These are phyloP conservation scores for Solanum pinnatisectum DNA, from an alignment of 257 asterid species.

Conservation along the genomic window DNA sequence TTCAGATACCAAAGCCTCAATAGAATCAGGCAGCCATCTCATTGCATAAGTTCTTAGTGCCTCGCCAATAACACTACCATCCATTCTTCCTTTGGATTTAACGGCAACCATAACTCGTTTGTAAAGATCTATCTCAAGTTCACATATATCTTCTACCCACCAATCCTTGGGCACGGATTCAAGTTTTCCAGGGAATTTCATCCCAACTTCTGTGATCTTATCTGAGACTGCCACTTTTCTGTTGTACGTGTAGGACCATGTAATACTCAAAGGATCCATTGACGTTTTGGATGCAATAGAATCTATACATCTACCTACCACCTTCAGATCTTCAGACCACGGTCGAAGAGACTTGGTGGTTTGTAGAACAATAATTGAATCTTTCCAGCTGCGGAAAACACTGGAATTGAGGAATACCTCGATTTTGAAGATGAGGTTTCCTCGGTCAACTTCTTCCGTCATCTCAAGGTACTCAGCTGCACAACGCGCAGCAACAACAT, in stretches of 20 bases:
- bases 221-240: constrained; percentile 40
- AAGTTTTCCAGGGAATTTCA: constrained; percentile 27
- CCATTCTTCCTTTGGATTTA: constrained; percentile 78
- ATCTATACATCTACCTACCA: constrained; percentile 70
- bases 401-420: constrained; percentile 86
- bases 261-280: constrained; percentile 59
- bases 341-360: constrained; percentile 66
- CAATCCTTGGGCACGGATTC: constrained; percentile 71
- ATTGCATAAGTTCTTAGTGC: constrained; percentile 70
- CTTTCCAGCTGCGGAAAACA: constrained; percentile 79
- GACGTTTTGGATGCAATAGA: constrained; percentile 84
- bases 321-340: constrained; percentile 71
- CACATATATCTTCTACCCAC: constrained; percentile 94
- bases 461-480: constrained; percentile 90
- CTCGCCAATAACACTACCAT: constrained; percentile 57
- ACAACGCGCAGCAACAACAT: constrained; percentile 79
- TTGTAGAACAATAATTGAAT: constrained; percentile 79
- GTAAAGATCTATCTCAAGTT: constrained; percentile 66
- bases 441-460: constrained; percentile 73
- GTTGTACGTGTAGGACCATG: constrained; percentile 85
- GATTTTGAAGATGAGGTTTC: constrained; percentile 68
- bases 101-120: constrained; percentile 71
- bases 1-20: constrained; percentile 65
- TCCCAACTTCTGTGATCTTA: constrained; percentile 28
- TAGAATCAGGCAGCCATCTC: constrained; percentile 81